Evolutionary conservation across 2,329 filamentous ascomycete species (phyloP), one percentile per base, ranked within the genome.

Genomic region (Penicillium sp.): DNA sequence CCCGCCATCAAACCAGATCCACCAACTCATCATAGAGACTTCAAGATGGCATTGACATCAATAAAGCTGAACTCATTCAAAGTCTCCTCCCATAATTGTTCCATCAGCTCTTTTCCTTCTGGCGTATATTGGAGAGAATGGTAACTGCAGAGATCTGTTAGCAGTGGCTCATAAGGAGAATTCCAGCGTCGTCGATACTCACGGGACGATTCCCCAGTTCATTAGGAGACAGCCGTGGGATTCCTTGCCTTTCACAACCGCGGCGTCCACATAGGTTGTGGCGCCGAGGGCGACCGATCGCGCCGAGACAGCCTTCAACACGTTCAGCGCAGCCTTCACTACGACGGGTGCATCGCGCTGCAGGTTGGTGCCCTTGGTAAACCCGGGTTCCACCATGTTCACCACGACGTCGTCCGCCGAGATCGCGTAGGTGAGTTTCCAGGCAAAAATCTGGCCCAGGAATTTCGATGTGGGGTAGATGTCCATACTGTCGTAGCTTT

Each of bases 151-250:
- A 10, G n/a, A n/a, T n/a, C n/a, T n/a, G n/a, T n/a, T n/a, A n/a
- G n/a, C n/a, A n/a, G n/a, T n/a, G n/a, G n/a, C n/a, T n/a, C n/a
- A n/a, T n/a, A n/a, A n/a, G n/a, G n/a, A n/a, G n/a, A n/a, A n/a
- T n/a, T n/a, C n/a, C n/a, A n/a, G n/a, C n/a, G n/a, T n/a, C n/a
- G n/a, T n/a, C n/a, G n/a, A 28, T 7, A 41, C 45, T 41, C 29
- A 41, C 39, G 43, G 52, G 16, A 43, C n/a, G 23, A 76, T 67
- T 6, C 69, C 56, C 65, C 72, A 76, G 33, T 70, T 69, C 64
- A 71, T 73, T 1, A 77, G 27, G 43, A 72, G 77, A 30, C 68
- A 72, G 0, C 74, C 75, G 50, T 79, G 76, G 0, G 71, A 72
- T 50, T 77, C 73, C 29, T 63, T 65, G 0, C 74, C 75, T 37